Evolutionary conservation across 805 yeast genomes (phyloP).

Genomic region (Candida methanosorbosa): DNA sequence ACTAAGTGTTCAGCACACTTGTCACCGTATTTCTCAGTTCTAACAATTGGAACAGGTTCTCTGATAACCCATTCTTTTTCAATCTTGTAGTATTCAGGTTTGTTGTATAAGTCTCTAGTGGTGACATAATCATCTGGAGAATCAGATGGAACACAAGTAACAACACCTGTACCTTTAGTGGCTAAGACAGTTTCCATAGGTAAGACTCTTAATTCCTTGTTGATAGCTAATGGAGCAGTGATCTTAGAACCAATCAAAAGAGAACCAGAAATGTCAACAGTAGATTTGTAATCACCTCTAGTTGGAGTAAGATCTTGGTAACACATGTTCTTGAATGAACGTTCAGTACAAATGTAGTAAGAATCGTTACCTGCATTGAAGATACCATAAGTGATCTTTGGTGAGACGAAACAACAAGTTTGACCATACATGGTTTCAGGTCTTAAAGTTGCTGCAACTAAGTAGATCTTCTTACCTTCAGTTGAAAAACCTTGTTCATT

Average conservation of each 20-base stretch:
- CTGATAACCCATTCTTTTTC: slow-evolving; percentile 77
- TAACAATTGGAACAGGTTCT: slow-evolving; percentile 66
- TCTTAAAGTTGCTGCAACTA: slow-evolving; percentile 95
- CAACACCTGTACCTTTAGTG: slow-evolving; percentile 97
- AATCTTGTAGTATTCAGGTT: slow-evolving; percentile 84
- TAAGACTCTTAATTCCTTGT: slow-evolving; percentile 66
- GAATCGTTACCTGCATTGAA: slow-evolving; percentile 76
- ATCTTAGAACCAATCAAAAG: slow-evolving; percentile 80
- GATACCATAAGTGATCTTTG: slow-evolving; percentile 86
- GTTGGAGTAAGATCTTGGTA: slow-evolving; percentile 87
- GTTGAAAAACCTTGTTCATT: slow-evolving; percentile 38
- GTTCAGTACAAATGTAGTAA: slow-evolving; percentile 79
- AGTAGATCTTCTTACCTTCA: slow-evolving; percentile 54
- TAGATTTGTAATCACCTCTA: slow-evolving; percentile 69
- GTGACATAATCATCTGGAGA: slow-evolving; percentile 97
- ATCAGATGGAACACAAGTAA: slow-evolving; percentile 97
- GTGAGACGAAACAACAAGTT: slow-evolving; percentile 95
- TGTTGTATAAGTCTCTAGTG: slow-evolving; percentile 70
- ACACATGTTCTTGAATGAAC: slow-evolving; percentile 96
- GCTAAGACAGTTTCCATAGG: slow-evolving; percentile 98
- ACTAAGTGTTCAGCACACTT: slow-evolving; percentile 77
- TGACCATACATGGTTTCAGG: slow-evolving; percentile 99
- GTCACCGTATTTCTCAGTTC: slow-evolving; percentile 82
- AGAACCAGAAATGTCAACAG: slow-evolving; percentile 55
- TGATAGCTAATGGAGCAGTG: slow-evolving; percentile 70